phyloP scores from a whole-genome alignment of 768 basidiomycete species.

The Ephemerocybe angulata region DNA sequence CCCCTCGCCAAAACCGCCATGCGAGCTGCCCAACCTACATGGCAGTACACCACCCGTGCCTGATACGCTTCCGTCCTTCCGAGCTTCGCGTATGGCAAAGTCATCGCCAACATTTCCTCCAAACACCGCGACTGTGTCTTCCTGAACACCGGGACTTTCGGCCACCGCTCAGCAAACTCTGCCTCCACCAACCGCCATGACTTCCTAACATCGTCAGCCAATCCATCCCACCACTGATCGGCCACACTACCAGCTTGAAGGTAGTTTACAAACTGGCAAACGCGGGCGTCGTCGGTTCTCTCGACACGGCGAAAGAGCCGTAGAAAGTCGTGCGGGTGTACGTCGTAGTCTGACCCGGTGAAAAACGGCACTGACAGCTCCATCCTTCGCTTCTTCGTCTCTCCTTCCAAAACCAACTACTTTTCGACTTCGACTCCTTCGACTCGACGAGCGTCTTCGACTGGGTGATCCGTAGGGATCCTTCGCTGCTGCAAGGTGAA shows the following conservation, averaged over 20 bases:
- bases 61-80: neutral
- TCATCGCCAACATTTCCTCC: neutral
- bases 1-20: neutral
- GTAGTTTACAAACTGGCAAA: neutral
- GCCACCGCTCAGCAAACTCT: neutral
- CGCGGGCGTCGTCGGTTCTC: slow-evolving; percentile 11
- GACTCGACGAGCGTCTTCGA: too few relatives aligned
- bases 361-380: too few relatives aligned
- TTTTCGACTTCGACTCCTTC: too few relatives aligned
- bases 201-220: neutral
- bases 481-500: too few relatives aligned
- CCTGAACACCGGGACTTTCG: neutral
- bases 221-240: neutral
- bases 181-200: neutral
- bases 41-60: neutral
- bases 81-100: neutral
- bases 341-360: too few relatives aligned
- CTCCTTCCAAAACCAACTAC: too few relatives aligned
- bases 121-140: neutral
- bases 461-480: too few relatives aligned
- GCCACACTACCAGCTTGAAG: neutral
- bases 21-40: neutral
- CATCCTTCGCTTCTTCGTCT: too few relatives aligned
- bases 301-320: slow-evolving; percentile 20
- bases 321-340: neutral